phyloP scores from a whole-genome alignment of 352 stramenopile species.

The Pythium utonaiense region DNA sequence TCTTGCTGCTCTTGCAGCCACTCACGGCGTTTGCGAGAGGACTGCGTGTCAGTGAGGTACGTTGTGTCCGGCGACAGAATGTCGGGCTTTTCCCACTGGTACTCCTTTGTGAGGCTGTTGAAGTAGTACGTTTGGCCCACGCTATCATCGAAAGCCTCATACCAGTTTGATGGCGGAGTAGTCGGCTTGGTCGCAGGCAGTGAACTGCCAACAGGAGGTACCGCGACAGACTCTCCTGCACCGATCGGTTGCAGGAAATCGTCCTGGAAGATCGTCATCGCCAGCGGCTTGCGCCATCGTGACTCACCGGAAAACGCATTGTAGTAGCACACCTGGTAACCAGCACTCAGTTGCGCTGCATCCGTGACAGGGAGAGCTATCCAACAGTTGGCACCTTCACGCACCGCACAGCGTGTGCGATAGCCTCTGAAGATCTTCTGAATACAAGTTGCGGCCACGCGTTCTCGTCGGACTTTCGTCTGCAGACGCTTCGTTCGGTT shows the following conservation, averaged over 20 bases:
- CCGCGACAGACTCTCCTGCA: not conserved
- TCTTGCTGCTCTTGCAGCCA: constrained; percentile 55
- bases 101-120: constrained; percentile 68
- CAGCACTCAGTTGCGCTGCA: constrained; percentile 6
- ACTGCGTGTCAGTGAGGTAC: constrained; percentile 40
- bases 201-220: not conserved
- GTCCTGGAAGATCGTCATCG: constrained; percentile 77
- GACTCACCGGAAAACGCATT: constrained; percentile 76
- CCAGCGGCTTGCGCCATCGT: constrained; percentile 54
- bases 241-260: constrained; percentile 38
- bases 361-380: constrained; percentile 40
- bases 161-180: constrained; percentile 37
- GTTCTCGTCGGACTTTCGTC: constrained; percentile 61
- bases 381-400: constrained; percentile 79
- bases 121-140: constrained; percentile 75
- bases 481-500: constrained; percentile 65
- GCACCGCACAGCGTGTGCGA: constrained; percentile 59
- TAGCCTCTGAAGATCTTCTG: constrained; percentile 81
- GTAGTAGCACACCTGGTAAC: constrained; percentile 60
- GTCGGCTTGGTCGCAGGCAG: not conserved
- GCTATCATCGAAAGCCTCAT: constrained; percentile 70
- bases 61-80: constrained; percentile 13
- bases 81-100: constrained; percentile 64
- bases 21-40: constrained; percentile 32
- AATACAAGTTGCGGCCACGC: constrained; percentile 61